Evolutionary conservation across 768 basidiomycete species (phyloP).

Genomic region (Austroboletus festivus): DNA sequence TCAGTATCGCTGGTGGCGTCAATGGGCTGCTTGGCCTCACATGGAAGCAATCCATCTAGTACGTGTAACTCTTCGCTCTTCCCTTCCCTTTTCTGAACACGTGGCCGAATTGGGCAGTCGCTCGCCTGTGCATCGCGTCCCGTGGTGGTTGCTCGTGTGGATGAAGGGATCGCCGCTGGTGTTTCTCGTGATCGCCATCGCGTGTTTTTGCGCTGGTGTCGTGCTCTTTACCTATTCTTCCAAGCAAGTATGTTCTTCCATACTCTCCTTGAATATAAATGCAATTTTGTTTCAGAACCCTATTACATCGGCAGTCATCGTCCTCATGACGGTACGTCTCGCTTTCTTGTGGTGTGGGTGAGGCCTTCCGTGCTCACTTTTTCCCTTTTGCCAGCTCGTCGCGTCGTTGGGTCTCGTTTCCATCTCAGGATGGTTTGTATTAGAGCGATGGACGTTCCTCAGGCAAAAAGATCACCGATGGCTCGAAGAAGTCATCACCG

Average conservation of each 20-base stretch:
- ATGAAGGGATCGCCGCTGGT: conserved; percentile 81
- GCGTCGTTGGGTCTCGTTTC: conserved; percentile 41
- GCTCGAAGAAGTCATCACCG: conserved; percentile 39
- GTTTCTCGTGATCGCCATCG: conserved; percentile 78
- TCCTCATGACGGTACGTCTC: conserved; percentile 53
- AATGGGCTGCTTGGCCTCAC: conserved; percentile 50
- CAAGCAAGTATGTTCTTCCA: conserved; percentile 44
- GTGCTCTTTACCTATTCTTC: conserved; percentile 77
- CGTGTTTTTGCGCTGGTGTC: conserved; percentile 75
- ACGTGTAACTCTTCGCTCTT: conserved; percentile 15
- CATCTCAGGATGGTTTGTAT: conserved; percentile 50
- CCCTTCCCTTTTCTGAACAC: background rate
- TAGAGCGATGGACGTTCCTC: conserved; percentile 45
- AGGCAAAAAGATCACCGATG: conserved; percentile 45
- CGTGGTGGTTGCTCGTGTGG: conserved; percentile 66
- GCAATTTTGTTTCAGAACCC: conserved; percentile 42
- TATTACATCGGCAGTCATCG: conserved; percentile 66
- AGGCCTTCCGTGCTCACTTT: background rate
- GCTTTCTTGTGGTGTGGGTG: background rate
- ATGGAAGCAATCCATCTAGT: conserved; percentile 57
- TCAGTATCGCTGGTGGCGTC: conserved; percentile 51
- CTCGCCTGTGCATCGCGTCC: conserved; percentile 49
- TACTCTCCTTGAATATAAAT: background rate
- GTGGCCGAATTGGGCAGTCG: conserved; percentile 27
- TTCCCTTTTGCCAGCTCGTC: conserved; percentile 20